Evolutionary conservation across 1,284 basidiomycete species (phyloP), one percentile per base, ranked within the genome.

Genomic region (Waitea zeae): DNA sequence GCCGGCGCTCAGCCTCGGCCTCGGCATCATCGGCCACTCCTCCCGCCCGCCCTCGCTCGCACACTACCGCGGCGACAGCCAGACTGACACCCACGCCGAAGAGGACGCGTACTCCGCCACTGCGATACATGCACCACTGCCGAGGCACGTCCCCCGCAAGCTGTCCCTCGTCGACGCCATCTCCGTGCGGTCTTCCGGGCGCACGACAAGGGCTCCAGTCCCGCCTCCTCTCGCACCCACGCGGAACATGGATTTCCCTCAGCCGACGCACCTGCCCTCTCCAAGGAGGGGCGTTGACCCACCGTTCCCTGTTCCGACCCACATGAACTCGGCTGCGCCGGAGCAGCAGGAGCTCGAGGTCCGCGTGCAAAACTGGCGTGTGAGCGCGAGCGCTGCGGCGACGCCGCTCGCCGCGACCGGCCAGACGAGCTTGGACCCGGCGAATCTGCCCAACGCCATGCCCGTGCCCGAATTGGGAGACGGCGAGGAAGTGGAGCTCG

Each of bases 91-190:
- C 18, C 56, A 53, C 14, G 44, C 44, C 14, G 49, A 49, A 11
- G 62, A 64, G 22, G 61, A 52, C n/a, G 43, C 58, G 24, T 43
- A 49, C 26, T 56, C 57, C 42, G 43, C 42, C 38, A 50, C 43
- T 41, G 49, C 38, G 34, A 44, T 40, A 22, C 37, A 38, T 17
- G 31, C 41, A 33, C 44, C 35, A 38, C 33, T 38, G 12, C 44
- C 36, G 9, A 59, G 67, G 20, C 70, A 74, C 50, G 53, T 67
- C 22, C 77, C 76, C 5, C 61, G 60, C 43, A 77, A 76, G 44
- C 56, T 81, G 11, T 78, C 77, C 2, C 61, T 81, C 11, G 58
- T 80, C 3, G 73, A 80, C 43, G 62, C 68, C 31, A 61, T 70
- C 33, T 75, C 77, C 39, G 40, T 50, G 3, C n/a, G n/a, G n/a